These are phyloP conservation scores for Trametes elegans DNA, from an alignment of 768 basidiomycete species.

Conservation along the genomic window DNA sequence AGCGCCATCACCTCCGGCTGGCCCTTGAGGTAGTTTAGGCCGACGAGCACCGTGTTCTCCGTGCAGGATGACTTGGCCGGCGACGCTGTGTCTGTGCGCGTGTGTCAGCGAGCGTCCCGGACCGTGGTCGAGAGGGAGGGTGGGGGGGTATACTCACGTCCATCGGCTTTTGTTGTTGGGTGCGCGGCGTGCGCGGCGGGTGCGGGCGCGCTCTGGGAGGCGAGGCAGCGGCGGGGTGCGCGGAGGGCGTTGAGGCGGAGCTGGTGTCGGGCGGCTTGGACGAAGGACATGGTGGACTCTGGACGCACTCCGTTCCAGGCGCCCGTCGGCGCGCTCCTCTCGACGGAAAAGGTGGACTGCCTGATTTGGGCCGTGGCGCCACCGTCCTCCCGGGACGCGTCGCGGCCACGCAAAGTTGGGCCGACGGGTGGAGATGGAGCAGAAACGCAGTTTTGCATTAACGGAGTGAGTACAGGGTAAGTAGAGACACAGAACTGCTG, in stretches of 20 bases:
- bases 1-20: slow-evolving; percentile 74
- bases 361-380: background rate
- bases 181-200: slow-evolving; percentile 5
- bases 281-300: slow-evolving; percentile 28
- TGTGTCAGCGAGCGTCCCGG: background rate
- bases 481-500: background rate
- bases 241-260: slow-evolving; percentile 22
- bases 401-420: background rate
- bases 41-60: slow-evolving; percentile 73
- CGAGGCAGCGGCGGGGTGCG: slow-evolving; percentile 23
- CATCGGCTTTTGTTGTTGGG: background rate
- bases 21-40: slow-evolving; percentile 79
- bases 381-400: background rate
- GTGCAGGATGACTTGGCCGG: slow-evolving; percentile 57
- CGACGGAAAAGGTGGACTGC: background rate
- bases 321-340: background rate
- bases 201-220: slow-evolving; percentile 14
- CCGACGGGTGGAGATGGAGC: background rate
- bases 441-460: background rate
- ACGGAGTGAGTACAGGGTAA: background rate
- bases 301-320: no score
- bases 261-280: slow-evolving; percentile 25
- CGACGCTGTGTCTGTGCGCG: slow-evolving; percentile 8
- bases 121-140: background rate
- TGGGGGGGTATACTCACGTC: background rate